Percentiles rank a stretch among this genome's conserved stretches.
These are phyloP conservation scores for Coleophoma eucalyptorum DNA, from an alignment of 2,329 filamentous ascomycete genomes.

Conservation along the genomic window DNA sequence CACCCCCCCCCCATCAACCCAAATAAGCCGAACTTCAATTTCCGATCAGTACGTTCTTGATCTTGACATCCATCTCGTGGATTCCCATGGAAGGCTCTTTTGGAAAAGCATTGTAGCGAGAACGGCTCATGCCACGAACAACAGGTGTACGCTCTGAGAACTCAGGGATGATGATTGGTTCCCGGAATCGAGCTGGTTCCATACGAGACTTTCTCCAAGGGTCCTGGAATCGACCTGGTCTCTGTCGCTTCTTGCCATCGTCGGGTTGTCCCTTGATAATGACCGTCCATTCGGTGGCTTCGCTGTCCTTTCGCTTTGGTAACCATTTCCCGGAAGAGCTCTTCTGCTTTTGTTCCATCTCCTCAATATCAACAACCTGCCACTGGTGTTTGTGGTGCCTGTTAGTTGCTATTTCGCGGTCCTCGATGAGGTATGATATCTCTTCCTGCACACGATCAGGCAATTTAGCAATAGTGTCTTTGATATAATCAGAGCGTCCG, in stretches of 20 bases:
- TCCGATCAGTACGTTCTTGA: too few species aligned
- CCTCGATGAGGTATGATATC: neutral
- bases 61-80: too few species aligned
- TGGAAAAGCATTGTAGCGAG: too few species aligned
- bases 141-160: too few species aligned
- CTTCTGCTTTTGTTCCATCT: neutral
- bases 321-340: neutral
- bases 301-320: neutral
- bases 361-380: neutral
- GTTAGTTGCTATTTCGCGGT: neutral
- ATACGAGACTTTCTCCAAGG: neutral
- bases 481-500: neutral
- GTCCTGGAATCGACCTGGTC: neutral
- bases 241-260: neutral
- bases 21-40: too few species aligned
- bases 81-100: too few species aligned
- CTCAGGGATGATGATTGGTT: too few species aligned
- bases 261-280: conserved; percentile 1
- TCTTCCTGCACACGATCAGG: neutral
- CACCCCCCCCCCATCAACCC: too few species aligned
- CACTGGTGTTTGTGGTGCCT: neutral
- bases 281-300: neutral
- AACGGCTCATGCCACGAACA: too few species aligned
- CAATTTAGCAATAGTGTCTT: neutral
- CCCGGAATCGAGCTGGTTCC: too few species aligned